Evolutionary conservation across 768 basidiomycete genomes (phyloP).

Genomic region (Mycena polygramma): DNA sequence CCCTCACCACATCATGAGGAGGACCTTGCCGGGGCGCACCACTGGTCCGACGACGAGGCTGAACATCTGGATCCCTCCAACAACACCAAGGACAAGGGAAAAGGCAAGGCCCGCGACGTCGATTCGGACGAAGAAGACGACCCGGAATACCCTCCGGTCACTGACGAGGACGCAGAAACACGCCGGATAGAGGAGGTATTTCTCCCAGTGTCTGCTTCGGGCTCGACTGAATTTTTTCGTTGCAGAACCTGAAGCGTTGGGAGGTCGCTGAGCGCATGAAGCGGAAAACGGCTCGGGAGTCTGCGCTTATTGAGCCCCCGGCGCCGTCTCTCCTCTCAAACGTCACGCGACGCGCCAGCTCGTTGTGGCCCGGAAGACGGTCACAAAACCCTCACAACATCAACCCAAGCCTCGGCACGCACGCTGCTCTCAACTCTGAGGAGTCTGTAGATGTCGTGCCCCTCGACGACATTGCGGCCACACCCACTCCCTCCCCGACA

Average conservation of each 20-base stretch:
- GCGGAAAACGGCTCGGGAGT: conserved; percentile 79
- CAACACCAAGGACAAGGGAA: conserved; percentile 42
- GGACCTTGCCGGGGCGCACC: conserved; percentile 55
- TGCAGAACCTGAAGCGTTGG: conserved; percentile 82
- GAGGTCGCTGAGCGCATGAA: conserved; percentile 82
- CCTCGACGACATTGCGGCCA: conserved; percentile 64
- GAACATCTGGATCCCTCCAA: conserved; percentile 42
- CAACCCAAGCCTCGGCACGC: conserved; percentile 50
- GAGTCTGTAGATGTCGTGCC: conserved; percentile 69
- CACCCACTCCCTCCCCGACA: conserved; percentile 56
- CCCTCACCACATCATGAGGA: conserved; percentile 59
- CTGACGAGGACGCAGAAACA: conserved; percentile 76
- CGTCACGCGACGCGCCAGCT: conserved; percentile 70
- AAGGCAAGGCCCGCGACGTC: conserved; percentile 37
- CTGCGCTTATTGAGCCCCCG: conserved; percentile 44
- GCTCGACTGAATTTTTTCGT: conserved; percentile 25
- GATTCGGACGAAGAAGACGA: conserved; percentile 33
- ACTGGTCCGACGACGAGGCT: conserved; percentile 51
- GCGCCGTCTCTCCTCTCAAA: conserved; percentile 65
- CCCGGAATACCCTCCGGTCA: conserved; percentile 74
- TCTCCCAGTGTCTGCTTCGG: conserved; percentile 17
- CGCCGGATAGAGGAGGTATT: conserved; percentile 79
- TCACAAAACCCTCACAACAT: conserved; percentile 42
- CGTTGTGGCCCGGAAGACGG: conserved; percentile 64
- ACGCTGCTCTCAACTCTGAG: conserved; percentile 62